Percentiles rank a stretch among this genome's conserved stretches.
Conservation (phyloP, 2,329 filamentous ascomycete species). For the Chaetomiaceae sp. region DNA sequence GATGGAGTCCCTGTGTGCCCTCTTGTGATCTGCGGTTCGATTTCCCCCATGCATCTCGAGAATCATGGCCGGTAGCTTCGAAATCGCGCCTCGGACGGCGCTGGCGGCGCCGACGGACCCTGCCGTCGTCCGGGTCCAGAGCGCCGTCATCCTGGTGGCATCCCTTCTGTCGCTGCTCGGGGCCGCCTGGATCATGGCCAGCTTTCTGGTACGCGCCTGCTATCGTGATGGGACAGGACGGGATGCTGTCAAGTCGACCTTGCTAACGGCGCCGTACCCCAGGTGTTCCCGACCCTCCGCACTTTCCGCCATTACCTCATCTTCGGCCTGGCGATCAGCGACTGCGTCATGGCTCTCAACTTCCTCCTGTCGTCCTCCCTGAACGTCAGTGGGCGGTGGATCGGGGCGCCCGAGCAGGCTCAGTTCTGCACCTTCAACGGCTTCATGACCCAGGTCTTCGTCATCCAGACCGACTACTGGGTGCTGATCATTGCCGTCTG, state of each 20-base stretch:
- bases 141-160: constrained; percentile 29
- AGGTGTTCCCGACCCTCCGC: constrained; percentile 34
- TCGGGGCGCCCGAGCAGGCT: constrained; percentile 26
- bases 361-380: constrained; percentile 33
- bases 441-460: constrained; percentile 37
- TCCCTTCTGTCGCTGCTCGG: constrained; percentile 32
- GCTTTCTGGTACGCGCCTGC: constrained; percentile 27
- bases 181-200: constrained; percentile 34
- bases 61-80: neutral
- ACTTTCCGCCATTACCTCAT: constrained; percentile 38
- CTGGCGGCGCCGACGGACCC: constrained; percentile 21
- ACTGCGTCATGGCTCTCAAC: constrained; percentile 36
- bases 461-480: constrained; percentile 41
- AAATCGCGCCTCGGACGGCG: constrained; percentile 17
- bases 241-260: too few species aligned
- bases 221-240: too few species aligned
- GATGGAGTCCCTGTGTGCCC: too few species aligned
- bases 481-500: constrained; percentile 36
- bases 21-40: too few species aligned
- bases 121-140: constrained; percentile 23
- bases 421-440: constrained; percentile 36
- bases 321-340: constrained; percentile 36
- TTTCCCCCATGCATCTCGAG: neutral
- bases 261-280: neutral
- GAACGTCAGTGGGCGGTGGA: constrained; percentile 29